Percentiles rank a stretch among this genome's conserved stretches.
Conservation (phyloP, 2,329 filamentous ascomycete genomes). For the Botryosphaeria dothidea region DNA sequence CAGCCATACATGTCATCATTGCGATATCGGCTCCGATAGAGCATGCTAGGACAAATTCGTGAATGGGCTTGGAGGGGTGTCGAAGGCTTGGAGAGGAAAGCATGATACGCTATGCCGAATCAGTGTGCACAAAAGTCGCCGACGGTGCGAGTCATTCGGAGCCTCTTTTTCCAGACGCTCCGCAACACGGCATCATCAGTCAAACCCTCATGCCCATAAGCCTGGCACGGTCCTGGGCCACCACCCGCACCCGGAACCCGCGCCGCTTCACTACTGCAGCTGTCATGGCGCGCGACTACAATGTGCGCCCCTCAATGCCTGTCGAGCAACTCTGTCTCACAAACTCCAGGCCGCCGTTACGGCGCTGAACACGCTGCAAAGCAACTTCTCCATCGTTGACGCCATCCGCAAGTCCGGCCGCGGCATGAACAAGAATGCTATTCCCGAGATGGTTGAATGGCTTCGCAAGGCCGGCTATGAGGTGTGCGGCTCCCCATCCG, state of each 20-base stretch:
- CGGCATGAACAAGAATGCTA: constrained; percentile 70
- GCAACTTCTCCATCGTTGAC: constrained; percentile 77
- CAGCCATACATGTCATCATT: neutral
- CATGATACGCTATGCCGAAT: neutral
- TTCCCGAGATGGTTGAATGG: constrained; percentile 82
- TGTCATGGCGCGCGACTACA: constrained; percentile 23
- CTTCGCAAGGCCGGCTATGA: constrained; percentile 73
- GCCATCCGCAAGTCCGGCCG: constrained; percentile 73
- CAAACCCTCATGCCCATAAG: constrained; percentile 18
- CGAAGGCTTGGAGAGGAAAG: neutral
- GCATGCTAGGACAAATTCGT: too few species aligned
- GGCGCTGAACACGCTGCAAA: constrained; percentile 74
- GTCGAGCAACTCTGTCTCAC: neutral
- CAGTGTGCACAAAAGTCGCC: constrained; percentile 2
- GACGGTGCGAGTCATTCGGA: constrained; percentile 3
- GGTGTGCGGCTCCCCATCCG: constrained; percentile 48
- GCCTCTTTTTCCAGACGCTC: constrained; percentile 5
- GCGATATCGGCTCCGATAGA: neutral
- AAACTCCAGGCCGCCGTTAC: constrained; percentile 63
- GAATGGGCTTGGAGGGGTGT: too few species aligned
- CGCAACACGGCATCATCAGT: neutral
- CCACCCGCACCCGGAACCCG: neutral
- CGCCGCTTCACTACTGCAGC: constrained; percentile 7
- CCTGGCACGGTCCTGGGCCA: constrained; percentile 9
- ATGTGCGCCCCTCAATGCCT: constrained; percentile 10